These are phyloP conservation scores for thale cress (Arabidopsis thaliana) DNA, from an alignment of 345 rosid species.

Conservation along the genomic window DNA sequence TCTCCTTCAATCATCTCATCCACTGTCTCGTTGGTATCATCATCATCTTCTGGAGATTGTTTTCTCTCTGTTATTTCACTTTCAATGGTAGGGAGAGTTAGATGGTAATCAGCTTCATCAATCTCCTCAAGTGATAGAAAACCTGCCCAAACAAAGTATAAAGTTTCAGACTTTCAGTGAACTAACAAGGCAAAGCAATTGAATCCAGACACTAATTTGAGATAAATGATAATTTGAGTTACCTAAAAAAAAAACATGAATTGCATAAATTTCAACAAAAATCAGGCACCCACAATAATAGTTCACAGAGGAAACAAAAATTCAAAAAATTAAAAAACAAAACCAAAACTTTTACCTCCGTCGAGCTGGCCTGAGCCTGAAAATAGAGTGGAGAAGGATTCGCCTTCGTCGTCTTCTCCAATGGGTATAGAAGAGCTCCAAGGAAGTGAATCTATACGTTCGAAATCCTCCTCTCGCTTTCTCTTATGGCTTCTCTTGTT, in stretches of 20 bases:
- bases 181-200: conserved; percentile 13
- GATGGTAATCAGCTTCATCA: conserved; percentile 69
- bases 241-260: background rate
- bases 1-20: conserved; percentile 43
- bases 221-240: background rate
- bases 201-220: conserved; percentile 4
- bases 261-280: background rate
- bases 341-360: conserved; percentile 58
- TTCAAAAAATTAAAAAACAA: background rate
- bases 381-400: conserved; percentile 58
- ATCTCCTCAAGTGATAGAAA: conserved; percentile 94
- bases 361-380: conserved; percentile 70
- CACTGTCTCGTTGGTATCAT: conserved; percentile 42
- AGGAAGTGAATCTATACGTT: conserved; percentile 58
- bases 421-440: conserved; percentile 62
- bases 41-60: conserved; percentile 36
- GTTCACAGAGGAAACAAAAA: background rate
- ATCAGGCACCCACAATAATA: background rate
- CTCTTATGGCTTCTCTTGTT: conserved; percentile 52
- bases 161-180: conserved; percentile 20
- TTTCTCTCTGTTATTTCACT: conserved; percentile 48
- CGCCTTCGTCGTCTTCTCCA: conserved; percentile 51
- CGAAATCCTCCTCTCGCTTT: conserved; percentile 48
- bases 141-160: conserved; percentile 50
- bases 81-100: conserved; percentile 49